Evolutionary conservation across 2,329 filamentous ascomycete genomes (phyloP).

Genomic region (Alternaria novae-zelandiae): DNA sequence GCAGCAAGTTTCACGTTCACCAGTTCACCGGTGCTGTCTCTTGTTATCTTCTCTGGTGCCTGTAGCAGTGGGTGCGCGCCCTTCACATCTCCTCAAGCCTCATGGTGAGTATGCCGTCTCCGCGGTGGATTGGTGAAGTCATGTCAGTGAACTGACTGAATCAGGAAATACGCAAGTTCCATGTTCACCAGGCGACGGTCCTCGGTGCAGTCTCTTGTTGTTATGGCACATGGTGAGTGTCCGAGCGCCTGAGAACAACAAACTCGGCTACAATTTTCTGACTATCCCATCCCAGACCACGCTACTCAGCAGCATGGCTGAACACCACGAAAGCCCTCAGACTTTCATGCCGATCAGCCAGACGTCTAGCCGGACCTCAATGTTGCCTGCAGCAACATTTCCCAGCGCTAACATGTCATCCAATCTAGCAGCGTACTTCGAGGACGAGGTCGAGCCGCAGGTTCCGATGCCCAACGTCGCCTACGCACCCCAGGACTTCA

Average conservation of each 20-base stretch:
- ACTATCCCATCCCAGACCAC: background rate
- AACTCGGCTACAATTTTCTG: background rate
- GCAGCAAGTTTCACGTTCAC: background rate
- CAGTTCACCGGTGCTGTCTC: background rate
- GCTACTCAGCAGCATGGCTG: background rate
- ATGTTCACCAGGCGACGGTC: background rate
- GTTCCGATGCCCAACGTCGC: background rate
- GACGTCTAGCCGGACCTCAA: background rate
- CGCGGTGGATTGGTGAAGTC: background rate
- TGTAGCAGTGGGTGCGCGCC: background rate
- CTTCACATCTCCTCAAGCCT: background rate
- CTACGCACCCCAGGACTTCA: background rate
- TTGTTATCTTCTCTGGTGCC: background rate
- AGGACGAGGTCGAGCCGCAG: background rate
- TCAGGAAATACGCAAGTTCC: background rate
- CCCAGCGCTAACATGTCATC: background rate
- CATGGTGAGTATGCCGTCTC: background rate
- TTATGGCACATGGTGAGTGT: background rate
- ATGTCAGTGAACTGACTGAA: background rate
- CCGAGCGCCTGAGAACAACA: background rate
- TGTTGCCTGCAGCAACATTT: background rate
- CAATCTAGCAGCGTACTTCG: background rate
- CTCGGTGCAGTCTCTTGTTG: background rate
- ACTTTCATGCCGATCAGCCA: background rate
- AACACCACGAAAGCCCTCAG: slow-evolving; percentile 17